Evolutionary conservation across 805 yeast genomes (phyloP), one percentile per base, ranked within the genome.

Genomic region (Saccharomyces jurei): DNA sequence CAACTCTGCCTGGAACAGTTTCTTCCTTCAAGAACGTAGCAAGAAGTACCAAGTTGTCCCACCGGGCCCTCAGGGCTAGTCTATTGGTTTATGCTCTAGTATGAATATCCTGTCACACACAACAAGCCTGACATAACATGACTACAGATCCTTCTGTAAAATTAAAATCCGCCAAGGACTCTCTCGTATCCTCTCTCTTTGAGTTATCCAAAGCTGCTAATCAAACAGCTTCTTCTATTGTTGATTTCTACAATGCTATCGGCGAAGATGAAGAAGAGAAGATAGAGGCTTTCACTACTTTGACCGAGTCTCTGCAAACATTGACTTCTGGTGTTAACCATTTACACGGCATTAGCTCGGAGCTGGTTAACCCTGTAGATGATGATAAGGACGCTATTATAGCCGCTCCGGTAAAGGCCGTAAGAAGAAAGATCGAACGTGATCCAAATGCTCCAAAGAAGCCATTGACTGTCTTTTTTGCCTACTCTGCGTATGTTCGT

Each of bases 401-500:
- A 13, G 52, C 62, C 25, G 51, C 62, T n/a, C 58, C 66, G 11
- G 61, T 54, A 10, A 63, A 63, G 52, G 59, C 63, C n/a, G 59
- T 58, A 76, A 74, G 72, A 77, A 76, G 69, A 76, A 74, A 60
- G 44, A 71, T 70, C 54, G 84, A 81, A 72, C 81, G 80, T 62
- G 98, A 92, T 71, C 97, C 97, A 52, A 85, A 87, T 65, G 97
- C 96, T 48, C 99, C 99, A 56, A 89, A 88, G 77, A 90, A 90
- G 66, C 98, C 99, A 14, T 76, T 89, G 65, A 90, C 97, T 25
- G 86, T 88, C 48, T 91, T 83, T 74, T 87, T 92, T 70, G 79
- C 83, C 46, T 92, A 83, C 71, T 83, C 89, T 52, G 84, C 86
- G 60, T 83, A 81, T 60, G 80, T 83, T 60, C 83, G 96, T 65